A percentile compares a stretch with the other conserved stretches of the same genome.
Evolutionary conservation across 768 basidiomycete species (phyloP).

Genomic region (Macrolepiota fuliginosa): DNA sequence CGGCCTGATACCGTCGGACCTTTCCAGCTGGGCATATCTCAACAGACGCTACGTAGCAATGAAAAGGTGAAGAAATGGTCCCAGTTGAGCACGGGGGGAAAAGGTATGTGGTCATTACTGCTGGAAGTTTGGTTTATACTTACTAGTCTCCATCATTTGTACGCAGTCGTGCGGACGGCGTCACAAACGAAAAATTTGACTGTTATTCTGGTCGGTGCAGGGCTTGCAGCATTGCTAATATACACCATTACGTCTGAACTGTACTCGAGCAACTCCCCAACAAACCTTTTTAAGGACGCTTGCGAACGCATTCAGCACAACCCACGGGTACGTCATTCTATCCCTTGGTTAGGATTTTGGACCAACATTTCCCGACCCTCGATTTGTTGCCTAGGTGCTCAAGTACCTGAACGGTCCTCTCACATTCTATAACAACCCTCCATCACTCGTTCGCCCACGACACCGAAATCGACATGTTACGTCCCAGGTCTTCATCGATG

Average conservation of each 20-base stretch:
- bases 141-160: slow-evolving; percentile 3
- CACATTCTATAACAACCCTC: slow-evolving; percentile 80
- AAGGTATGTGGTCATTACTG: slow-evolving; percentile 46
- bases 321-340: slow-evolving; percentile 30
- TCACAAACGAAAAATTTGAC: slow-evolving; percentile 47
- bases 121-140: neutral
- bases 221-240: slow-evolving; percentile 69
- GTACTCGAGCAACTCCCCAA: slow-evolving; percentile 87
- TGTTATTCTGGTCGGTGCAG: slow-evolving; percentile 76
- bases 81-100: slow-evolving; percentile 71
- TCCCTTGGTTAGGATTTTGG: neutral
- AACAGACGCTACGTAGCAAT: slow-evolving; percentile 47
- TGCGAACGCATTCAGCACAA: slow-evolving; percentile 53
- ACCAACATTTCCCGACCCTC: neutral
- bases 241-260: slow-evolving; percentile 83
- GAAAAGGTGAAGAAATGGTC: slow-evolving; percentile 74
- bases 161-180: slow-evolving; percentile 46
- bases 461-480: slow-evolving; percentile 82
- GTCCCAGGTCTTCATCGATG: slow-evolving; percentile 73
- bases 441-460: slow-evolving; percentile 69
- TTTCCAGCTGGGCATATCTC: slow-evolving; percentile 71
- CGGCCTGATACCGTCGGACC: slow-evolving; percentile 70
- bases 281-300: slow-evolving; percentile 68
- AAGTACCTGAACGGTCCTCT: slow-evolving; percentile 68
- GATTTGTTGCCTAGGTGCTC: slow-evolving; percentile 46